Conservation (phyloP, 2,329 filamentous ascomycete species). For the Fusarium duplospermum region DNA sequence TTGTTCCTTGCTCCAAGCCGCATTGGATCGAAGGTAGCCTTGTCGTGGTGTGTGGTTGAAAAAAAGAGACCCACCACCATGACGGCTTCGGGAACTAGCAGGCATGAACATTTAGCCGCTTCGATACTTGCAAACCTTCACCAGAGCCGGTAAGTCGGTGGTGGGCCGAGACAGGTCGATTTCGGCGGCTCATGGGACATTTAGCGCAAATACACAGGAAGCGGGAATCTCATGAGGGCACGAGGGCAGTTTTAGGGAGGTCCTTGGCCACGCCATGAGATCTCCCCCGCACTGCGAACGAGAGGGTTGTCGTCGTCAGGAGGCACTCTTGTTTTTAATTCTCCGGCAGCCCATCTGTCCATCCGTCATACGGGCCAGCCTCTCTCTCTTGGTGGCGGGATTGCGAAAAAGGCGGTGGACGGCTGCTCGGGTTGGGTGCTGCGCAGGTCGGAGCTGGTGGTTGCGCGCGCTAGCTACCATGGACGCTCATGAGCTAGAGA, state of each 20-base stretch:
- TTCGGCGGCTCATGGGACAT: slow-evolving; percentile 13
- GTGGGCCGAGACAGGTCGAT: slow-evolving; percentile 28
- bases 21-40: slow-evolving; percentile 18
- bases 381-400: slow-evolving; percentile 11
- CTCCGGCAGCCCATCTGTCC: neutral
- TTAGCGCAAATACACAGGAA: slow-evolving; percentile 16
- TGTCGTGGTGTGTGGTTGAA: slow-evolving; percentile 46
- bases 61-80: slow-evolving; percentile 30
- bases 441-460: slow-evolving; percentile 1
- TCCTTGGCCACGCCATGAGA: slow-evolving; percentile 15
- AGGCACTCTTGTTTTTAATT: neutral
- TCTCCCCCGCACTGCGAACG: slow-evolving; percentile 15
- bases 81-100: neutral
- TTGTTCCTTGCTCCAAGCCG: neutral
- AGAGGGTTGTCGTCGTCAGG: neutral
- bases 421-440: slow-evolving; percentile 4
- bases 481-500: slow-evolving; percentile 22
- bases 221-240: slow-evolving; percentile 19
- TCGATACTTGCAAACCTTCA: too few species aligned
- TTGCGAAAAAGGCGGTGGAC: slow-evolving; percentile 37
- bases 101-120: too few species aligned
- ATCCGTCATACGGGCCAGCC: neutral
- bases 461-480: slow-evolving; percentile 30
- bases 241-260: slow-evolving; percentile 8
- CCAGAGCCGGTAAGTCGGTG: neutral